phyloP scores from a whole-genome alignment of 2,329 filamentous ascomycete species.

The Elsinoe australis region DNA sequence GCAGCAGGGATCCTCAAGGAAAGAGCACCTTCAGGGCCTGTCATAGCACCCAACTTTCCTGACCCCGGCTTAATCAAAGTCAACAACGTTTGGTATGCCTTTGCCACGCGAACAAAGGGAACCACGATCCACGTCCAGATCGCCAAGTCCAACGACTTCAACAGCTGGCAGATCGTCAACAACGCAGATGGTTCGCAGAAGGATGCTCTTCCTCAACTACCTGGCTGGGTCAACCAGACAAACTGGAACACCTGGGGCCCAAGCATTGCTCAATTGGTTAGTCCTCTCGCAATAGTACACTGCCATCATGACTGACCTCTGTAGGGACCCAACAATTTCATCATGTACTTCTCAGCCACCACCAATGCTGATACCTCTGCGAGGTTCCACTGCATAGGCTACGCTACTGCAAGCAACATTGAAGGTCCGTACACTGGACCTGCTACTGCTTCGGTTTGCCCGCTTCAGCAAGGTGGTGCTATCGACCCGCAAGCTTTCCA shows the following conservation, averaged over 20 bases:
- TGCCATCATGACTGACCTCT: conserved; percentile 2
- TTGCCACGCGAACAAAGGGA: conserved; percentile 39
- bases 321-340: conserved; percentile 23
- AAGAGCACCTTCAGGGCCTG: conserved; percentile 17
- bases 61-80: conserved; percentile 48
- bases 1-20: conserved; percentile 4
- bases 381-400: conserved; percentile 28
- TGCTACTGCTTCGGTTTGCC: conserved; percentile 24
- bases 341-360: conserved; percentile 29
- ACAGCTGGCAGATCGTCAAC: conserved; percentile 42
- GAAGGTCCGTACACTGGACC: conserved; percentile 25
- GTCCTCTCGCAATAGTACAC: neutral
- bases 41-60: conserved; percentile 19
- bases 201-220: conserved; percentile 49
- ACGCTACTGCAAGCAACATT: conserved; percentile 24
- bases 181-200: conserved; percentile 31
- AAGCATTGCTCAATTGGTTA: conserved; percentile 45
- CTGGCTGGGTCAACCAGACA: conserved; percentile 46
- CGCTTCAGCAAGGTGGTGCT: conserved; percentile 25
- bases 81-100: conserved; percentile 50
- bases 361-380: conserved; percentile 20
- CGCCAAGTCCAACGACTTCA: conserved; percentile 44
- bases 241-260: conserved; percentile 54
- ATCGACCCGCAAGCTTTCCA: conserved; percentile 28
- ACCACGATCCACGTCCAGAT: conserved; percentile 46